Percentiles rank a stretch among this genome's conserved stretches.
These are phyloP conservation scores for Amphichorda felina DNA, from an alignment of 2,329 filamentous ascomycete species.

Conservation along the genomic window DNA sequence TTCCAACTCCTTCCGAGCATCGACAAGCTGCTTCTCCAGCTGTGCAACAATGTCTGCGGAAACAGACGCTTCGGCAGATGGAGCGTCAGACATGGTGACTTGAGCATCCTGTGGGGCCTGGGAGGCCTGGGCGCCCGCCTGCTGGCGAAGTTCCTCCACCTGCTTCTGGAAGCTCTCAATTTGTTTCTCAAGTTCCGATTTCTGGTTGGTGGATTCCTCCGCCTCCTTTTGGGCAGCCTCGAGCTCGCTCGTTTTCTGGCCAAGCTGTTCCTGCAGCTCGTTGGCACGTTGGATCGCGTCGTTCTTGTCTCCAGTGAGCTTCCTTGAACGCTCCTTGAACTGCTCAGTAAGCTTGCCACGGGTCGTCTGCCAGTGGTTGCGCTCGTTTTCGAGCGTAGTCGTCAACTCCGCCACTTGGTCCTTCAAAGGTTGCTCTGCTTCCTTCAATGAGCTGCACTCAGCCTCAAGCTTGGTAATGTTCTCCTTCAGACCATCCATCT, in stretches of 20 bases:
- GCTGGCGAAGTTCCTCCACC: slow-evolving; percentile 23
- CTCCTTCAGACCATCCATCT: slow-evolving; percentile 80
- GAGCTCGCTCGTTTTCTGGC: slow-evolving; percentile 40
- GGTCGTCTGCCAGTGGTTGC: slow-evolving; percentile 38
- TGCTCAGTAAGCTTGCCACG: slow-evolving; percentile 46
- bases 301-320: slow-evolving; percentile 40
- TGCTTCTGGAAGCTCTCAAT: slow-evolving; percentile 30
- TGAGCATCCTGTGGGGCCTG: slow-evolving; percentile 16
- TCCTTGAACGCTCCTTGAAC: slow-evolving; percentile 47
- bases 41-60: slow-evolving; percentile 33
- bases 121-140: slow-evolving; percentile 18
- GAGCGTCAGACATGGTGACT: slow-evolving; percentile 13
- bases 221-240: slow-evolving; percentile 29
- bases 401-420: slow-evolving; percentile 41
- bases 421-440: slow-evolving; percentile 37
- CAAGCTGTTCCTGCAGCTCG: slow-evolving; percentile 36
- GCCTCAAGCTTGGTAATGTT: slow-evolving; percentile 54
- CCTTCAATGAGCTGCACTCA: slow-evolving; percentile 48
- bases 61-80: slow-evolving; percentile 23
- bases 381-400: slow-evolving; percentile 39
- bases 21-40: slow-evolving; percentile 36
- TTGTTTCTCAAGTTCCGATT: slow-evolving; percentile 26
- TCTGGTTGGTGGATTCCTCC: slow-evolving; percentile 18
- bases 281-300: slow-evolving; percentile 39
- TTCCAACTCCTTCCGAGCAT: slow-evolving; percentile 50